Evolutionary conservation across 2,329 filamentous ascomycete species (phyloP).

Genomic region (Torrubiella hemipterigena): DNA sequence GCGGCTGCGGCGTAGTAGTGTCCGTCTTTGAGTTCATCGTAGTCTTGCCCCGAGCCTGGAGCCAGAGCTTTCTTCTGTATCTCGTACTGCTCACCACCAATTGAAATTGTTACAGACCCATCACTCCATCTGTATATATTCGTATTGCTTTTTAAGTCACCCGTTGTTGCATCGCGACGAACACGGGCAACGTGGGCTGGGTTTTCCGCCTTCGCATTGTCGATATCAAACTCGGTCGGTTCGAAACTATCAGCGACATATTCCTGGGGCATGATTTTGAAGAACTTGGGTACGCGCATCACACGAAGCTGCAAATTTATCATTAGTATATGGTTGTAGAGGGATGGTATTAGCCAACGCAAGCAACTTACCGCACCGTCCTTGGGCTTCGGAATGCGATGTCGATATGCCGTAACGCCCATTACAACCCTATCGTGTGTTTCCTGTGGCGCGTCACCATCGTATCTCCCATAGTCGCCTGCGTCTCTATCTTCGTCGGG

Average conservation of each 20-base stretch:
- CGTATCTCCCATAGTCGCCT: constrained; percentile 30
- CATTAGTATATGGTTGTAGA: constrained; percentile 3
- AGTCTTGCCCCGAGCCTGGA: constrained; percentile 45
- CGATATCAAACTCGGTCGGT: constrained; percentile 41
- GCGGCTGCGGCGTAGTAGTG: constrained; percentile 68
- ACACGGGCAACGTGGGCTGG: constrained; percentile 58
- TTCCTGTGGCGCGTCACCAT: constrained; percentile 30
- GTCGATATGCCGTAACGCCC: constrained; percentile 54
- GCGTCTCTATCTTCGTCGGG: constrained; percentile 29
- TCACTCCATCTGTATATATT: constrained; percentile 69
- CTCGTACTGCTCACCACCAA: constrained; percentile 67
- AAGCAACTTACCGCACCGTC: constrained; percentile 50
- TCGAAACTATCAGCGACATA: constrained; percentile 57
- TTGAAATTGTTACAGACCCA: constrained; percentile 62
- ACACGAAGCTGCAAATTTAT: constrained; percentile 44
- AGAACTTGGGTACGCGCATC: constrained; percentile 59
- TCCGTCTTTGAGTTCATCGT: constrained; percentile 56
- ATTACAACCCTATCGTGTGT: constrained; percentile 46
- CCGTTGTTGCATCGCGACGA: constrained; percentile 53
- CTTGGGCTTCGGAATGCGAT: constrained; percentile 57
- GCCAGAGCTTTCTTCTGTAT: constrained; percentile 59
- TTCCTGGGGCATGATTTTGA: constrained; percentile 55
- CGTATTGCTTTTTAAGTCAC: constrained; percentile 61
- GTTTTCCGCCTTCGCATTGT: constrained; percentile 40
- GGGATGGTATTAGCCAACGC: neutral